A percentile compares a stretch with the other conserved stretches of the same genome.
Conservation (phyloP, 495 filamentous ascomycete genomes). For the Xylaria castorea region DNA sequence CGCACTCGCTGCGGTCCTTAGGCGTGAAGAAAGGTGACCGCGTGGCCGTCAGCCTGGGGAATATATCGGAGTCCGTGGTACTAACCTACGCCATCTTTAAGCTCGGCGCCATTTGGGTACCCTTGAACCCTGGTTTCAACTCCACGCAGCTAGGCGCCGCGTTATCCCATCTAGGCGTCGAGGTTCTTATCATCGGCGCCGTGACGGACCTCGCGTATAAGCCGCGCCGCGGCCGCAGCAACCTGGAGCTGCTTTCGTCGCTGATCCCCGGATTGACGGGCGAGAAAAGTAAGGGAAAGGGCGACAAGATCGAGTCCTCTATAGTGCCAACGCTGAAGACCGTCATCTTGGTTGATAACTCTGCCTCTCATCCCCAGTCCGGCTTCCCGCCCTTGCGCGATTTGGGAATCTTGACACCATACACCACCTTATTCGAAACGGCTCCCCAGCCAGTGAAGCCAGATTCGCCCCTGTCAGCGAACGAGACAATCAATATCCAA, state of each 20-base stretch:
- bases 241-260: slow-evolving; percentile 69
- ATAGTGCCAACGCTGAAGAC: slow-evolving; percentile 71
- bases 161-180: slow-evolving; percentile 74
- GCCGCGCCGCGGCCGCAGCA: slow-evolving; percentile 70
- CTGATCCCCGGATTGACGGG: slow-evolving; percentile 65
- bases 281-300: slow-evolving; percentile 17
- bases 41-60: slow-evolving; percentile 86
- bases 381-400: slow-evolving; percentile 38
- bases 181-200: slow-evolving; percentile 80
- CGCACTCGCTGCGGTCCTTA: slow-evolving; percentile 71
- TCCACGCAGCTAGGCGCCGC: slow-evolving; percentile 77
- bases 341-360: slow-evolving; percentile 85
- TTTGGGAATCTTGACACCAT: slow-evolving; percentile 55
- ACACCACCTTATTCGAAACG: slow-evolving; percentile 56
- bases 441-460: slow-evolving; percentile 48
- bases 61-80: slow-evolving; percentile 80
- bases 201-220: slow-evolving; percentile 88
- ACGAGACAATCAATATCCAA: slow-evolving; percentile 92
- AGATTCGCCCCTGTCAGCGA: slow-evolving; percentile 59
- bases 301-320: slow-evolving; percentile 63
- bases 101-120: slow-evolving; percentile 88
- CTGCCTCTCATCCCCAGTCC: slow-evolving; percentile 53
- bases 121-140: slow-evolving; percentile 93
- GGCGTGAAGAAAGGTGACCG: slow-evolving; percentile 86
- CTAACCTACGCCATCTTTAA: slow-evolving; percentile 91